Evolutionary conservation across 805 yeast species (phyloP).

Genomic region (Ogataea siamensis): DNA sequence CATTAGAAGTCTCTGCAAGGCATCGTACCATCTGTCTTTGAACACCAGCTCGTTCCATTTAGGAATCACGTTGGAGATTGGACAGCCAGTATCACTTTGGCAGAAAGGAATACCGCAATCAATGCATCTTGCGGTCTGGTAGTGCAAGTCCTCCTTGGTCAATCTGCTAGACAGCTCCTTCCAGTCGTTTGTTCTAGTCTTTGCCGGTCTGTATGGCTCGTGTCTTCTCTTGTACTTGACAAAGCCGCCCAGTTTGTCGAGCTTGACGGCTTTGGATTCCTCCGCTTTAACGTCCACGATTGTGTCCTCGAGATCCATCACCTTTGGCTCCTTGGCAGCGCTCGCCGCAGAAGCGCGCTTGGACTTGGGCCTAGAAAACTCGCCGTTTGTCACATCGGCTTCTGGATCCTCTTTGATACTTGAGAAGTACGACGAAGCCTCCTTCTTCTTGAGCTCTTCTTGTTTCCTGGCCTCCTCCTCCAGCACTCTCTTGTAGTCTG

Average conservation of each 20-base stretch:
- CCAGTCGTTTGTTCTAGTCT: slow-evolving; percentile 85
- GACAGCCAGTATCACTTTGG: slow-evolving; percentile 97
- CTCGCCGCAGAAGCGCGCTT: slow-evolving; percentile 26
- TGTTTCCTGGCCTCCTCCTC: slow-evolving; percentile 67
- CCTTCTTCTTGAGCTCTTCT: slow-evolving; percentile 64
- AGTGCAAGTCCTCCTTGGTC: slow-evolving; percentile 79
- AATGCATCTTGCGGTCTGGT: slow-evolving; percentile 98
- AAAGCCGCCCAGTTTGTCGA: slow-evolving; percentile 86
- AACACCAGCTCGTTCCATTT: slow-evolving; percentile 97
- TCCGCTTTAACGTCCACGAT: slow-evolving; percentile 66
- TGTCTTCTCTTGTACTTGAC: slow-evolving; percentile 89
- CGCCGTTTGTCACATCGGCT: slow-evolving; percentile 87
- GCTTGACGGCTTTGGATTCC: slow-evolving; percentile 57
- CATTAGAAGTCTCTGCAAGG: slow-evolving; percentile 86
- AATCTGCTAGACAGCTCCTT: slow-evolving; percentile 80
- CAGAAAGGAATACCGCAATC: slow-evolving; percentile 99
- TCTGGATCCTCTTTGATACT: slow-evolving; percentile 79
- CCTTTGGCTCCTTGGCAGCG: slow-evolving; percentile 66
- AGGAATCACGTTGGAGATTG: slow-evolving; percentile 94
- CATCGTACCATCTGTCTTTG: slow-evolving; percentile 92
- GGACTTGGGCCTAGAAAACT: slow-evolving; percentile 60
- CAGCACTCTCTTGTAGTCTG: slow-evolving; percentile 86
- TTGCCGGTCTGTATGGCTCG: slow-evolving; percentile 80
- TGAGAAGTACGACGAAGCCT: slow-evolving; percentile 62
- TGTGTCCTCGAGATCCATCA: slow-evolving; percentile 87